phyloP scores from a whole-genome alignment of 139 green algal species.

The Micractinium conductrix region DNA sequence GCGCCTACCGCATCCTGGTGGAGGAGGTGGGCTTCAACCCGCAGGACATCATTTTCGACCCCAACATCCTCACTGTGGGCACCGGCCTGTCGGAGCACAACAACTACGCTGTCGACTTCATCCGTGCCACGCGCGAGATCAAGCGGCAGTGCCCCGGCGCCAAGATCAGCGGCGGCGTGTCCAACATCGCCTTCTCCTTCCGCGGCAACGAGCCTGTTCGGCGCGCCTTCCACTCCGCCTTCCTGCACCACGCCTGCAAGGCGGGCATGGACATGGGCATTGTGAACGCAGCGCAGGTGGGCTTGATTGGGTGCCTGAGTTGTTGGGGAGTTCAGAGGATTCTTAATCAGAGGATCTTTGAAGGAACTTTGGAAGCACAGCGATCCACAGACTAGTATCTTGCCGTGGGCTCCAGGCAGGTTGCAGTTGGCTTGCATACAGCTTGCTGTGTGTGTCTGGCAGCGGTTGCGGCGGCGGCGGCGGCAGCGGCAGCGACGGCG shows the following conservation, averaged over 20 bases:
- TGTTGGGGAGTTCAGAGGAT: no score
- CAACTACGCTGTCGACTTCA: slow-evolving; percentile 99
- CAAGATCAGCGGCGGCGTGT: slow-evolving; percentile 97
- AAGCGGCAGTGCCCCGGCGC: slow-evolving; percentile 93
- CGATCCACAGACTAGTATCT: no score
- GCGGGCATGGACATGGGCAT: slow-evolving; percentile 99
- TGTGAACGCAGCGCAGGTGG: slow-evolving; percentile 92
- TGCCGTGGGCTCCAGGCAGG: no score
- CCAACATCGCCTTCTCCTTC: slow-evolving; percentile 99
- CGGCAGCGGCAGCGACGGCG: no score
- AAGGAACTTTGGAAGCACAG: no score
- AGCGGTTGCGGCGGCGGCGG: no score
- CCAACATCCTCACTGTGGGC: slow-evolving; percentile 98
- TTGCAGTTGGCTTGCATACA: no score
- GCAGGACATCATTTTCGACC: slow-evolving; percentile 99
- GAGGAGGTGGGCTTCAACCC: slow-evolving; percentile 95
- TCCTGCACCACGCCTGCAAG: slow-evolving; percentile 94
- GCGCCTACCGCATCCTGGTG: slow-evolving; percentile 95
- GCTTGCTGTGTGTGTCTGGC: not conserved
- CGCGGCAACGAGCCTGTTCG: slow-evolving; percentile 96
- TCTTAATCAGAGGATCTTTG: no score
- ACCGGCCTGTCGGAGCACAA: slow-evolving; percentile 98
- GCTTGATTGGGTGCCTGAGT: no score
- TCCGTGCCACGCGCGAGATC: slow-evolving; percentile 91
- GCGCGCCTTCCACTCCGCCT: slow-evolving; percentile 92